These are phyloP conservation scores for Podosphaera xanthii DNA, from an alignment of 2,329 filamentous ascomycete species.

Conservation along the genomic window DNA sequence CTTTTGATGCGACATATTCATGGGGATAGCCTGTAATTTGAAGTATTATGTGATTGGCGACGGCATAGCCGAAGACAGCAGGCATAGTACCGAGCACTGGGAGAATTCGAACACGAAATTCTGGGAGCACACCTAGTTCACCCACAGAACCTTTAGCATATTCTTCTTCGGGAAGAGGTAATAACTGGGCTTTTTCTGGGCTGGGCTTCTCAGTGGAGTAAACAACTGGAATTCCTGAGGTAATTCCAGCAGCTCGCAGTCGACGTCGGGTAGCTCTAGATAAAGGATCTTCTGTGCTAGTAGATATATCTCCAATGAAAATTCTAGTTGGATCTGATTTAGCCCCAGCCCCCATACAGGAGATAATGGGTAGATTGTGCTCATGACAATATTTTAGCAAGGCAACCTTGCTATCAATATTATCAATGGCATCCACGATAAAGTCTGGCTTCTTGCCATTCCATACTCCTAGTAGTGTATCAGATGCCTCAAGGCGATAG, in stretches of 20 bases:
- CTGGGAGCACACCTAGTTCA: slow-evolving; percentile 69
- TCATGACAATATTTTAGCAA: slow-evolving; percentile 72
- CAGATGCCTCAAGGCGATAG: slow-evolving; percentile 46
- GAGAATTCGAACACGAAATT: slow-evolving; percentile 85
- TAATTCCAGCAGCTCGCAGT: slow-evolving; percentile 50
- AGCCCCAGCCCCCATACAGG: slow-evolving; percentile 87
- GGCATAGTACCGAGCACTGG: slow-evolving; percentile 95
- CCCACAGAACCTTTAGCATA: slow-evolving; percentile 67
- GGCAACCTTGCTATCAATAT: slow-evolving; percentile 89
- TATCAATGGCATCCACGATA: slow-evolving; percentile 94
- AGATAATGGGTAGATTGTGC: slow-evolving; percentile 60
- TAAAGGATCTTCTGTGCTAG: slow-evolving; percentile 68
- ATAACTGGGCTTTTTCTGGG: slow-evolving; percentile 71
- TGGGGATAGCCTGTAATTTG: slow-evolving; percentile 62
- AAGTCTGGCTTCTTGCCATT: slow-evolving; percentile 50
- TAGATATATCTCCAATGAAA: slow-evolving; percentile 74
- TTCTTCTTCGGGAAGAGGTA: slow-evolving; percentile 73
- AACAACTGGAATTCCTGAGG: slow-evolving; percentile 69
- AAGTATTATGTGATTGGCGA: slow-evolving; percentile 82
- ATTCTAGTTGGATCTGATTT: slow-evolving; percentile 73
- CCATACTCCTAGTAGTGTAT: slow-evolving; percentile 45
- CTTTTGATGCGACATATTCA: slow-evolving; percentile 62
- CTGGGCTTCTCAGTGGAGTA: slow-evolving; percentile 81
- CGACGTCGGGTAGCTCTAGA: slow-evolving; percentile 65
- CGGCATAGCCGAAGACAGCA: slow-evolving; percentile 76